Evolutionary conservation across 352 stramenopile genomes (phyloP).

Genomic region (Hyaloperonospora brassicae): DNA sequence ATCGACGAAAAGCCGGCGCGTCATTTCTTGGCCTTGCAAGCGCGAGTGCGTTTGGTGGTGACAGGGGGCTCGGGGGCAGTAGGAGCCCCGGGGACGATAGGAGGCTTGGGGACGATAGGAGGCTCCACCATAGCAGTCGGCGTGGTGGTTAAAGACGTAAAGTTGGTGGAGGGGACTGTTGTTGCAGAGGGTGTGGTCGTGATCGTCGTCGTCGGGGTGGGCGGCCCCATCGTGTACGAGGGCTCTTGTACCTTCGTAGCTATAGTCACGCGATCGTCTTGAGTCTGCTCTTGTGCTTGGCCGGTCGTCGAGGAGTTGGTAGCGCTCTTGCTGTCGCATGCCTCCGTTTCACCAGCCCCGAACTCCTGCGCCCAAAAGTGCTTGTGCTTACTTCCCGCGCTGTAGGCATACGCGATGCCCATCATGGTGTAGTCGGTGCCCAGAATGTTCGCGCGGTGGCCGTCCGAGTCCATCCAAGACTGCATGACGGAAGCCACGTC

Average conservation of each 20-base stretch:
- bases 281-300: slow-evolving; percentile 18
- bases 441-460: slow-evolving; percentile 43
- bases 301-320: slow-evolving; percentile 11
- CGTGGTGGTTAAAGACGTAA: no score
- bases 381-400: slow-evolving; percentile 25
- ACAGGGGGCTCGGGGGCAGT: no score
- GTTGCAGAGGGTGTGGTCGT: not conserved
- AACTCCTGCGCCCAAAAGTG: slow-evolving; percentile 61
- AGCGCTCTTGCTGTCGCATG: slow-evolving; percentile 18
- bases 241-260: slow-evolving; percentile 14
- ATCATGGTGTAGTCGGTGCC: slow-evolving; percentile 33
- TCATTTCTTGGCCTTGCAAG: no score
- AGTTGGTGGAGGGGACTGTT: not conserved
- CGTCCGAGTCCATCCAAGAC: slow-evolving; percentile 52
- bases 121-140: no score
- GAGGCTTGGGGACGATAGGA: no score
- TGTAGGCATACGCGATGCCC: slow-evolving; percentile 31
- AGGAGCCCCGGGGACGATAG: no score
- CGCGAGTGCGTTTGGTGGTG: no score
- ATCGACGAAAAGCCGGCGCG: no score
- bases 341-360: slow-evolving; percentile 26
- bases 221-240: slow-evolving; percentile 5
- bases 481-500: slow-evolving; percentile 46
- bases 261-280: slow-evolving; percentile 16
- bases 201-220: slow-evolving; percentile 5